Conservation (phyloP, 1,284 basidiomycete species). For the Rhodotorula mucilaginosa region DNA sequence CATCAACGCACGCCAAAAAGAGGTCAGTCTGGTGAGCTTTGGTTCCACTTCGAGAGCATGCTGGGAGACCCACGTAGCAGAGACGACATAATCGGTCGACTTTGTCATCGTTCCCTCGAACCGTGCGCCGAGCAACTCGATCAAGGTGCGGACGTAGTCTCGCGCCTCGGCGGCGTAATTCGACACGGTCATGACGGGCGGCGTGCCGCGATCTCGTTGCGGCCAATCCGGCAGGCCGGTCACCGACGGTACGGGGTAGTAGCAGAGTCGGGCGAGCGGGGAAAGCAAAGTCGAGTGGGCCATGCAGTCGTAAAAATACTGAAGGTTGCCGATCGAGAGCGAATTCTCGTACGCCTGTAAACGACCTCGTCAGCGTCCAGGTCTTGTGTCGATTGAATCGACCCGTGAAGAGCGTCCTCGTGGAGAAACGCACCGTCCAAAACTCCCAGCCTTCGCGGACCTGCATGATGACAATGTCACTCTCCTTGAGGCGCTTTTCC, state of each 20-base stretch:
- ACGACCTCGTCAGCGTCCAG: neutral
- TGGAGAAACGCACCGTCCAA: slow-evolving; percentile 51
- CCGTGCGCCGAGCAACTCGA: slow-evolving; percentile 68
- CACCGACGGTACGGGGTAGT: slow-evolving; percentile 56
- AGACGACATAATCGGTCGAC: slow-evolving; percentile 71
- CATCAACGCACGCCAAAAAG: neutral
- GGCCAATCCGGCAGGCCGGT: slow-evolving; percentile 14
- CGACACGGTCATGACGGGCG: slow-evolving; percentile 63
- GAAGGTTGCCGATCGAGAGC: slow-evolving; percentile 71
- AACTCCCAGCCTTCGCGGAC: slow-evolving; percentile 67
- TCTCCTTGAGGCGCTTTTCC: slow-evolving; percentile 45
- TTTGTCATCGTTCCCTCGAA: slow-evolving; percentile 74
- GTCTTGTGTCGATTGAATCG: no score
- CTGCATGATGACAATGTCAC: slow-evolving; percentile 67
- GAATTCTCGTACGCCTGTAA: slow-evolving; percentile 58
- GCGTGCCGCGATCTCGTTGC: neutral
- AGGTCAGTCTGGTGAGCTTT: neutral
- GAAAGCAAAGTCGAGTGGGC: slow-evolving; percentile 61
- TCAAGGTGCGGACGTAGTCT: slow-evolving; percentile 80
- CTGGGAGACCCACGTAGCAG: slow-evolving; percentile 66
- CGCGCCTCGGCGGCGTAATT: slow-evolving; percentile 81
- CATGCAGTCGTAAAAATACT: slow-evolving; percentile 77
- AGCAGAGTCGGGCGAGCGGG: slow-evolving; percentile 65
- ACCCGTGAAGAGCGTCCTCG: neutral
- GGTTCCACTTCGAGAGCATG: neutral